Percentiles rank a stretch among this genome's conserved stretches.
These are phyloP conservation scores for Epichloe hybrida DNA, from an alignment of 2,329 filamentous ascomycete species.

Conservation along the genomic window DNA sequence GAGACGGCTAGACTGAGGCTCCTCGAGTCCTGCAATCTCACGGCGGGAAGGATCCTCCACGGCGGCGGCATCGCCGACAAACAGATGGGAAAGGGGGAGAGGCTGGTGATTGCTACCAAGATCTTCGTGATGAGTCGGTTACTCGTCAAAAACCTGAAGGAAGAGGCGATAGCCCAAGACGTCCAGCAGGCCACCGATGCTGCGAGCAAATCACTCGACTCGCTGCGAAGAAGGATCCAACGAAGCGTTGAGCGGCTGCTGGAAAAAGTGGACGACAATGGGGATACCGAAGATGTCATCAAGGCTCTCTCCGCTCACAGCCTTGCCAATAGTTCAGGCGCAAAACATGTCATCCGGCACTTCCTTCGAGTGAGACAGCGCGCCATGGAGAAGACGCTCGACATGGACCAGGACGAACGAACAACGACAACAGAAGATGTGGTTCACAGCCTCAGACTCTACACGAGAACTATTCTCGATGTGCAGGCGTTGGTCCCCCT, in stretches of 20 bases:
- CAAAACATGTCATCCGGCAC: constrained; percentile 63
- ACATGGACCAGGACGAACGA: constrained; percentile 29
- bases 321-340: constrained; percentile 65
- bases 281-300: constrained; percentile 41
- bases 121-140: constrained; percentile 63
- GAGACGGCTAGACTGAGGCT: constrained; percentile 33
- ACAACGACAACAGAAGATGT: constrained; percentile 34
- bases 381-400: constrained; percentile 51
- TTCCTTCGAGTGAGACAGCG: constrained; percentile 63
- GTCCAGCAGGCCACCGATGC: constrained; percentile 36
- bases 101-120: constrained; percentile 50
- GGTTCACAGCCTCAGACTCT: constrained; percentile 54
- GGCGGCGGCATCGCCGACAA: constrained; percentile 19
- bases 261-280: constrained; percentile 42
- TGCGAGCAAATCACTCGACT: constrained; percentile 49
- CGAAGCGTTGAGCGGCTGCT: constrained; percentile 57
- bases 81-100: constrained; percentile 28
- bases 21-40: constrained; percentile 37
- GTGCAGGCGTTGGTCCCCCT: constrained; percentile 64
- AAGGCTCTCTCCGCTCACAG: constrained; percentile 73
- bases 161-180: constrained; percentile 24
- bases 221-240: constrained; percentile 49
- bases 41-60: constrained; percentile 35
- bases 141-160: constrained; percentile 58
- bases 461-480: constrained; percentile 62